phyloP scores from a whole-genome alignment of 495 filamentous ascomycete genomes.

The Tuber umbilicatum region DNA sequence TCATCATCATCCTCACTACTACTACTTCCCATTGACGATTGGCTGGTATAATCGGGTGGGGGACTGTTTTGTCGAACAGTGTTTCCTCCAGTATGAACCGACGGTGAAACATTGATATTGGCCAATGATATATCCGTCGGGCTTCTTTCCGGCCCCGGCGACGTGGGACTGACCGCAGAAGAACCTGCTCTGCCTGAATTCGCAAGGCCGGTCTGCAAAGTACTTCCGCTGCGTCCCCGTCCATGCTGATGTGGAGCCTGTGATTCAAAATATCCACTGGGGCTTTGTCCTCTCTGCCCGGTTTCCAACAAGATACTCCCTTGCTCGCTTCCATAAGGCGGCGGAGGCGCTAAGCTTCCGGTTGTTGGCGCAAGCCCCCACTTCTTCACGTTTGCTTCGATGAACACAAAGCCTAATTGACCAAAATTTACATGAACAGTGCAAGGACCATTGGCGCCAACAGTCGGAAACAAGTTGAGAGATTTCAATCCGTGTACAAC shows the following conservation, averaged over 20 bases:
- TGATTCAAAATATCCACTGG: constrained; percentile 47
- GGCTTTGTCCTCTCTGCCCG: constrained; percentile 25
- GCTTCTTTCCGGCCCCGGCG: constrained; percentile 80
- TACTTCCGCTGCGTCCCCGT: constrained; percentile 53
- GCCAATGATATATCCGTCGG: constrained; percentile 97
- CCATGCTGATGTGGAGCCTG: constrained; percentile 44
- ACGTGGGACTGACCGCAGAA: constrained; percentile 51
- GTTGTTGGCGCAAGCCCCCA: constrained; percentile 97
- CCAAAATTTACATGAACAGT: constrained; percentile 95
- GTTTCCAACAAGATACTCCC: constrained; percentile 85
- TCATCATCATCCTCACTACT: constrained; percentile 28
- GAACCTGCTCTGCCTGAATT: constrained; percentile 11
- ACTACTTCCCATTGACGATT: constrained; percentile 24
- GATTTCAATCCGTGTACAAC: constrained; percentile 86
- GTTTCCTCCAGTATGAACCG: neutral
- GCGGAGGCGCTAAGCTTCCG: constrained; percentile 86
- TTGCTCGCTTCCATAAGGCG: constrained; percentile 92
- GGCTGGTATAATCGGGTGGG: constrained; percentile 35
- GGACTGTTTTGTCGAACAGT: constrained; percentile 19
- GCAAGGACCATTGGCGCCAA: constrained; percentile 89
- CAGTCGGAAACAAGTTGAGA: constrained; percentile 92
- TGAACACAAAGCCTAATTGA: constrained; percentile 95
- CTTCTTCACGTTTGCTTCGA: constrained; percentile 99
- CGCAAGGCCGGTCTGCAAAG: constrained; percentile 22
- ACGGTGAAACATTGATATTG: constrained; percentile 45